Evolutionary conservation across 768 basidiomycete species (phyloP), one percentile per base, ranked within the genome.

Genomic region (Lactarius quietus): DNA sequence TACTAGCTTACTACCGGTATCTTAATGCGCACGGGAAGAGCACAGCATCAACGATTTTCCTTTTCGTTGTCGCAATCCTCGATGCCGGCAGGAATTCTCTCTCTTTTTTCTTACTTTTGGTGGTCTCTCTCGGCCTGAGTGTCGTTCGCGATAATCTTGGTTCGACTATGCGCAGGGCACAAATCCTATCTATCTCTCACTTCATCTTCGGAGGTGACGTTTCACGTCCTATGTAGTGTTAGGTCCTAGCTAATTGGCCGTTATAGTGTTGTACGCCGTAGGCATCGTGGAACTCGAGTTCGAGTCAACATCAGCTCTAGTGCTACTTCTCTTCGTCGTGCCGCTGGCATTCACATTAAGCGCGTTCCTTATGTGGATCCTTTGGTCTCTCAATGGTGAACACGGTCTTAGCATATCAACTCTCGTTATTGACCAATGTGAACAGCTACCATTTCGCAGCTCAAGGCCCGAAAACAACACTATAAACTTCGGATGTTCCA

Each of bases 261-360:
- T 56, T 35, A 63, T 17, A 93, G 92, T 95, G 38, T 76, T 98
- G 51, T 99, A 98, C 73, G 90, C 93, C 9, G 86, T 98, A 59
- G 97, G 97, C 23, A 95, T 96, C 45, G 96, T 97, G 51, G 88
- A 95, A 74, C 84, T 99, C 31, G 86, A 93, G 70, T 81, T 98
- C 38, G 95, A 98, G 74, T 91, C 90, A 26, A 93, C 94, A 0
- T 93, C 93, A 9, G 89, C 91, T 0, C 78, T 96, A 61, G 74
- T 93, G 57, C 82, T 97, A 31, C 79, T 99, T 66, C 73, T 97
- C 70, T 94, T 98, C 73, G 91, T 98, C 67, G 87, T 98, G 65
- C 97, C 97, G 6, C 81, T 99, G 57, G 92, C 96, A 1, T 90
- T 98, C 77, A 95, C 94, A 1, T 81, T 99, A n/a, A 96, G 94